These are phyloP conservation scores for Cyberlindnera xishuangbannaensis DNA, from an alignment of 805 yeast genomes.

Conservation along the genomic window DNA sequence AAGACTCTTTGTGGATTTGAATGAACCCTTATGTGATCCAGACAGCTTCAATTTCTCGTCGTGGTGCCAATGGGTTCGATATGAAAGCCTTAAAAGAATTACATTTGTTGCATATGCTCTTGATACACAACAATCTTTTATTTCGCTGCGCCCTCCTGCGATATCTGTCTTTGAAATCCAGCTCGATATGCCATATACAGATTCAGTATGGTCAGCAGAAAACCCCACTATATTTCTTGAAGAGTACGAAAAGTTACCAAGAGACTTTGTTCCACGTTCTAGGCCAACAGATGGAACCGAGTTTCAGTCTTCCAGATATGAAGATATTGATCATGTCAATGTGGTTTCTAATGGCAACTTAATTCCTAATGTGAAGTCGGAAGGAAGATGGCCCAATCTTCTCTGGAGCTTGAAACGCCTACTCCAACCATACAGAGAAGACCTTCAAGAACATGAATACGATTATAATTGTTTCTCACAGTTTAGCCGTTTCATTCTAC, in stretches of 20 bases:
- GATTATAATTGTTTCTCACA: conserved; percentile 30
- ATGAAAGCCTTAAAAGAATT: conserved; percentile 38
- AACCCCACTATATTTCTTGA: conserved; percentile 20
- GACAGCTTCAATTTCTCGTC: conserved; percentile 5
- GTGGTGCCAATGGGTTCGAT: conserved; percentile 43
- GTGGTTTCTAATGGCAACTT: conserved; percentile 7
- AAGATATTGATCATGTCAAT: conserved; percentile 6
- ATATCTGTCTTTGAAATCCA: conserved; percentile 40
- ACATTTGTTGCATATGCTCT: conserved; percentile 35
- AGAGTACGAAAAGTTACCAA: conserved; percentile 26
- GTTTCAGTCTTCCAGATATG: conserved; percentile 6
- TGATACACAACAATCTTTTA: conserved; percentile 35
- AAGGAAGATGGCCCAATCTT: conserved; percentile 32
- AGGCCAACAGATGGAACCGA: neutral
- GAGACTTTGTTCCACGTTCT: conserved; percentile 12
- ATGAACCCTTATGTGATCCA: conserved; percentile 10
- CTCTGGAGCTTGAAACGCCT: conserved; percentile 28
- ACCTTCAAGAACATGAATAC: conserved; percentile 26
- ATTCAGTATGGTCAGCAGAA: conserved; percentile 37
- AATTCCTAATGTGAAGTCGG: conserved; percentile 23
- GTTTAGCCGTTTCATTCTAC: conserved; percentile 29
- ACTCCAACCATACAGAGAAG: conserved; percentile 25
- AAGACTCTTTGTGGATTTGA: conserved; percentile 10
- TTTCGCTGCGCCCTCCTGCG: conserved; percentile 27
- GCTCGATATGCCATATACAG: conserved; percentile 40